Evolutionary conservation across 495 filamentous ascomycete species (phyloP).

Genomic region (Staphylotrichum tortipilum): DNA sequence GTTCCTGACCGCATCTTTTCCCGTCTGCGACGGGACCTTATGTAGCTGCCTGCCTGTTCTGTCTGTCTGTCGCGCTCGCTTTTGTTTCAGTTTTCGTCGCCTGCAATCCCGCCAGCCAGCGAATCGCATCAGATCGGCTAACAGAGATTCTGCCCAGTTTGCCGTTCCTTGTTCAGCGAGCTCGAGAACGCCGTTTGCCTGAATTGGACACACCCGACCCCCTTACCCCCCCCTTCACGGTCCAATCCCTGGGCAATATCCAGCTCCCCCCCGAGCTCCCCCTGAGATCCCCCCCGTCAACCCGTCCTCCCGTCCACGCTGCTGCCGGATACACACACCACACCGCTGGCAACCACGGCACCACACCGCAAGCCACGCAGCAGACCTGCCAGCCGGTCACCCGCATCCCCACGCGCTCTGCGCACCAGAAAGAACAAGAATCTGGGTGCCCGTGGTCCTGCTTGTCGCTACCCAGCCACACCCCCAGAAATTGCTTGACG

Average conservation of each 20-base stretch:
- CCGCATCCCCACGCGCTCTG: conserved; percentile 4
- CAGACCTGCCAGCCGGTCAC: not conserved
- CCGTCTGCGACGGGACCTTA: not conserved
- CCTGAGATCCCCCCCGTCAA: not conserved
- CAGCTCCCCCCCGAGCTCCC: not conserved
- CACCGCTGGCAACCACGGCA: not conserved
- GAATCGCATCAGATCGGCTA: conserved; percentile 6
- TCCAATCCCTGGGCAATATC: not conserved
- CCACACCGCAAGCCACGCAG: not conserved
- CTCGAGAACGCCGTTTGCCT: not conserved
- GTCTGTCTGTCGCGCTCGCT: conserved; percentile 7
- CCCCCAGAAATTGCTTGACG: conserved; percentile 1
- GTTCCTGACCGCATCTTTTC: not conserved
- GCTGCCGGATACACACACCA: too few relatives aligned
- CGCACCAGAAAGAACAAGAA: conserved; percentile 1
- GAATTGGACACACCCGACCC: too few relatives aligned
- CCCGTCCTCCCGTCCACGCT: too few relatives aligned
- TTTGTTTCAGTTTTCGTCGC: conserved; percentile 14
- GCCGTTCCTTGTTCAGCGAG: too few relatives aligned
- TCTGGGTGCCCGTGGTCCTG: conserved; percentile 9
- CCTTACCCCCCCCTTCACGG: not conserved
- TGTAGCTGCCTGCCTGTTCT: conserved; percentile 3
- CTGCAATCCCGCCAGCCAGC: conserved; percentile 5
- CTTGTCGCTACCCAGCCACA: conserved; percentile 1
- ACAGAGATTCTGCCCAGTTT: conserved; percentile 6